Evolutionary conservation across 306 rosid genomes (phyloP).

Genomic region (Potentilla sterilis): DNA sequence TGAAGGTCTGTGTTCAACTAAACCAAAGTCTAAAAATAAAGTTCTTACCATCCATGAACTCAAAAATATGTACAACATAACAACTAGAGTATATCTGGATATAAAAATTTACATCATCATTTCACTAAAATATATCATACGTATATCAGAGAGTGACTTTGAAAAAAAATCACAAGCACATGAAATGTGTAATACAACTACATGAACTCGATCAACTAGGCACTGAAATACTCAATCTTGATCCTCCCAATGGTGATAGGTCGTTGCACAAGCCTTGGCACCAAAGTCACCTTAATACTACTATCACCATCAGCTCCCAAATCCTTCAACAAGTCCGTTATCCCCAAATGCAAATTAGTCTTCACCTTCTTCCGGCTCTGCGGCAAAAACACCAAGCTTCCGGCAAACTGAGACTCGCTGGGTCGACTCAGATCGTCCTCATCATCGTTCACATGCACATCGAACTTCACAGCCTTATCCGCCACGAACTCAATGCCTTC

Average conservation of each 20-base stretch:
- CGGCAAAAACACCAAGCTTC: constrained; percentile 65
- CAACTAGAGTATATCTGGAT: no score
- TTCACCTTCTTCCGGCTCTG: constrained; percentile 35
- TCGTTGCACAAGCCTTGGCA: constrained; percentile 51
- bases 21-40: no score
- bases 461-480: constrained; percentile 41
- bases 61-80: no score
- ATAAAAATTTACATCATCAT: no score
- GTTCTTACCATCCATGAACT: no score
- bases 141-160: no score
- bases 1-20: no score
- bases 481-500: constrained; percentile 35
- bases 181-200: not conserved
- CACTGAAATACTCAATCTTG: constrained; percentile 19
- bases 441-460: constrained; percentile 58
- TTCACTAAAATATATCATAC: no score
- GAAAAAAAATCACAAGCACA: not conserved
- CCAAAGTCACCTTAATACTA: constrained; percentile 54
- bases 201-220: not conserved
- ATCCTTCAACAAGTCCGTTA: constrained; percentile 57
- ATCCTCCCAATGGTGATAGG: constrained; percentile 30
- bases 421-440: constrained; percentile 30
- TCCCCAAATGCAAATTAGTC: constrained; percentile 46
- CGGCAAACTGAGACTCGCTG: constrained; percentile 51
- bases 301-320: constrained; percentile 62